phyloP scores from a whole-genome alignment of 495 filamentous ascomycete genomes.

The Tuber magnatum region DNA sequence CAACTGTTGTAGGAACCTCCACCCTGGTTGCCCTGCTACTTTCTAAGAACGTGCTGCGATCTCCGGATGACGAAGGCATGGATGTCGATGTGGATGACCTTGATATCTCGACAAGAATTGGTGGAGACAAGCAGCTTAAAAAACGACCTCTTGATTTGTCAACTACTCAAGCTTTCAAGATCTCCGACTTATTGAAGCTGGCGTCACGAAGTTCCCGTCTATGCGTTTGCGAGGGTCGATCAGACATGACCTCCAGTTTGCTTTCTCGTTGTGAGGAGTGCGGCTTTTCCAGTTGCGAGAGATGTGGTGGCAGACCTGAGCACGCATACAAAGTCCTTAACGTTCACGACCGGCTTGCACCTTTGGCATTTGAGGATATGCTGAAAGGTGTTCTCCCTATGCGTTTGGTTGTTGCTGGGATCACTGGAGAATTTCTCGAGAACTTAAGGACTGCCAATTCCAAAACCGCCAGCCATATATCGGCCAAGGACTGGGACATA shows the following conservation, averaged over 20 bases:
- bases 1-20: slow-evolving; percentile 62
- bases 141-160: slow-evolving; percentile 22
- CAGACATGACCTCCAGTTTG: slow-evolving; percentile 39
- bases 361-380: slow-evolving; percentile 48
- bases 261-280: slow-evolving; percentile 52
- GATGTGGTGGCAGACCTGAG: slow-evolving; percentile 52
- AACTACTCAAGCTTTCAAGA: slow-evolving; percentile 36
- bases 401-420: slow-evolving; percentile 43
- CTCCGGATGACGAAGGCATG: slow-evolving; percentile 33
- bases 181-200: slow-evolving; percentile 41
- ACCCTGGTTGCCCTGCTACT: slow-evolving; percentile 52
- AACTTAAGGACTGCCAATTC: slow-evolving; percentile 21
- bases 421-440: slow-evolving; percentile 40
- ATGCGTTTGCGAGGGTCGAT: slow-evolving; percentile 55
- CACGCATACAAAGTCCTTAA: slow-evolving; percentile 47
- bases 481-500: slow-evolving; percentile 40
- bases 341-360: slow-evolving; percentile 41
- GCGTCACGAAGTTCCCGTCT: slow-evolving; percentile 45
- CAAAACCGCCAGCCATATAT: slow-evolving; percentile 13
- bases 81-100: slow-evolving; percentile 27
- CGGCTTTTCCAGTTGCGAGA: slow-evolving; percentile 51
- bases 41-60: slow-evolving; percentile 18
- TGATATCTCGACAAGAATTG: slow-evolving; percentile 25
- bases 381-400: slow-evolving; percentile 48
- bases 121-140: slow-evolving; percentile 24